phyloP scores from a whole-genome alignment of 768 basidiomycete species.

The Coprinopsis sp. region DNA sequence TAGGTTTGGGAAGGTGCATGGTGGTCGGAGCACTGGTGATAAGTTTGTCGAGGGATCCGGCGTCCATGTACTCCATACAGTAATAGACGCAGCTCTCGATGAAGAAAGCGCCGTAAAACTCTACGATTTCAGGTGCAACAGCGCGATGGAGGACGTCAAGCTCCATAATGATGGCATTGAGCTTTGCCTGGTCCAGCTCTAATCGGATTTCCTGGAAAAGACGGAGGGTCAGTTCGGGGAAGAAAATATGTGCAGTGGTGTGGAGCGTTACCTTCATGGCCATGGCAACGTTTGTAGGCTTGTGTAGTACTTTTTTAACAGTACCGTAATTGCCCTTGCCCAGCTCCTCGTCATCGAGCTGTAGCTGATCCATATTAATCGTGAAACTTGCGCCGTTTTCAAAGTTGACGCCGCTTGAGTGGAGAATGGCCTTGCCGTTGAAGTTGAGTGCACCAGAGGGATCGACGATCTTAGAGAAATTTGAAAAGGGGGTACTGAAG shows the following conservation, averaged over 20 bases:
- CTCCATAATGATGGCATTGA: conserved; percentile 98
- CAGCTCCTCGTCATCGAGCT: conserved; percentile 80
- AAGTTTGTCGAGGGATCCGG: conserved; percentile 89
- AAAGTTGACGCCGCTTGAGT: conserved; percentile 82
- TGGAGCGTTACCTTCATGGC: conserved; percentile 85
- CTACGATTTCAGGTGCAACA: conserved; percentile 86
- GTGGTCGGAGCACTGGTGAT: no score
- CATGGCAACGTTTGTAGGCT: conserved; percentile 93
- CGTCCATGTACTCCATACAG: conserved; percentile 99
- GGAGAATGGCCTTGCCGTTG: conserved; percentile 86
- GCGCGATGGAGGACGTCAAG: conserved; percentile 97
- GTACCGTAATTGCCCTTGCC: conserved; percentile 97
- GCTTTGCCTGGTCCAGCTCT: conserved; percentile 88
- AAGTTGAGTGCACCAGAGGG: conserved; percentile 96
- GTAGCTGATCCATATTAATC: conserved; percentile 93
- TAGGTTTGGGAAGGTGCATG: conserved; percentile 4
- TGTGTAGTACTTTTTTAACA: conserved; percentile 92
- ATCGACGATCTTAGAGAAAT: conserved; percentile 62
- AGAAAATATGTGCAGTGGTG: conserved; percentile 7
- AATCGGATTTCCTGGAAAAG: conserved; percentile 86
- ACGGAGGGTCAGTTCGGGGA: conserved; percentile 8
- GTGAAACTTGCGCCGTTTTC: conserved; percentile 84
- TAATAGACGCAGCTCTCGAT: conserved; percentile 99
- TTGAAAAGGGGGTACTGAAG: conserved; percentile 74
- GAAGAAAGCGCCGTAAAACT: conserved; percentile 99